Base-by-base conservation (phyloP, 306 rosid species). In the Fragaria iinumae region DNA sequence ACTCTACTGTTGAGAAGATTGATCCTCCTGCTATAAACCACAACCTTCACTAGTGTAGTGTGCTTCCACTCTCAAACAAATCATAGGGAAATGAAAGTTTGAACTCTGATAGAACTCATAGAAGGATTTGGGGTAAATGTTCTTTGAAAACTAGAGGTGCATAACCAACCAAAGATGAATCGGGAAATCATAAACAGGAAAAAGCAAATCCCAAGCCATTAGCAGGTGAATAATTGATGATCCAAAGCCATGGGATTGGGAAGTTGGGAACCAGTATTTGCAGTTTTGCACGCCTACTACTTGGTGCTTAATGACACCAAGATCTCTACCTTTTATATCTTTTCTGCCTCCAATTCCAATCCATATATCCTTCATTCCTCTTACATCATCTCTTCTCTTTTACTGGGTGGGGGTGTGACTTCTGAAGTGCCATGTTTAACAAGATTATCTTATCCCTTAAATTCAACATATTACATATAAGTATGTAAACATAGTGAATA, bases 221-320 rank as follows among this genome's bases (percentile, higher is more conserved):
- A 12, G 47, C n/a, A 53, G 20, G 18, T 41, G 68, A 25, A 62
- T 43, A 47, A 44, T 13, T 59, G 57, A 41, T 44, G 59, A 17
- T 60, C 68, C 68, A 59, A 27, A 59, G 43, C 69, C 69, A 57
- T 57, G 76, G 68, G 56, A 50, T 38, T 39, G 75, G 53, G 57
- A 52, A 55, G 60, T 55, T 55, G 60, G 60, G 56, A 74, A 44
- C 43, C 27, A 16, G 18, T 9, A 20, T 21, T 41, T 67, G 36
- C 36, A 32, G 36, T 32, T 32, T 32, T 32, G 57, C 77, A 59
- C 69, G 77, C 69, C 7, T 44, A 29, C 27, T 18, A 27, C 27
- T 60, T 60, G 49, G 69, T 74, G 77, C 69, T 39, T 25, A 74
- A 74, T 74, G 59, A 74, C 48, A 17, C 23, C 60, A 41, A 36